Evolutionary conservation across 306 rosid species (phyloP).

Genomic region (Citrullus amarus): DNA sequence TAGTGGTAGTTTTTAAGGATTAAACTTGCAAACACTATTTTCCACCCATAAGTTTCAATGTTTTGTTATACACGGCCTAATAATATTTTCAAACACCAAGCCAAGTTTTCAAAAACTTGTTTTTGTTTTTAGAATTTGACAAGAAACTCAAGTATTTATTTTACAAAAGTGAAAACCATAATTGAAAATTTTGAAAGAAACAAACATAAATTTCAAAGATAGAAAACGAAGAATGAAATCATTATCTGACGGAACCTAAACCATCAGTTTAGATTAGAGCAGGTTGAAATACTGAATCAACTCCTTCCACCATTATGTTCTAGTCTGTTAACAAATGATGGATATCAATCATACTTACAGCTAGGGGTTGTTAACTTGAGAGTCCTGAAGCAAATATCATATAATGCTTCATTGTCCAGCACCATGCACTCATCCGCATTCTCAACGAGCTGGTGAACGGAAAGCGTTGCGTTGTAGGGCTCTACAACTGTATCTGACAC

Average conservation of each 20-base stretch:
- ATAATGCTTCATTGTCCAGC: slow-evolving; percentile 2
- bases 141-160: too few relatives aligned
- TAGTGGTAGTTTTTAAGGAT: too few relatives aligned
- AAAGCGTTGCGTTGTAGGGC: not conserved
- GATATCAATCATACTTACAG: not conserved
- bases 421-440: slow-evolving; percentile 1
- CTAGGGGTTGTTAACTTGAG: slow-evolving; percentile 1
- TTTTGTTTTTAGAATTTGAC: too few relatives aligned
- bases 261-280: not conserved
- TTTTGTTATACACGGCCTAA: too few relatives aligned
- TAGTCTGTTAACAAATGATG: not conserved
- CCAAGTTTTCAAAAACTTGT: too few relatives aligned
- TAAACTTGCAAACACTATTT: too few relatives aligned
- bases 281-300: not conserved
- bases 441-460: slow-evolving; percentile 1
- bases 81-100: too few relatives aligned
- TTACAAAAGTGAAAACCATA: too few relatives aligned
- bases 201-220: too few relatives aligned
- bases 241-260: not conserved
- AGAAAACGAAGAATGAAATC: too few relatives aligned
- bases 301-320: not conserved
- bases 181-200: too few relatives aligned
- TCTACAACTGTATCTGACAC: not conserved
- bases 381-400: slow-evolving; percentile 3
- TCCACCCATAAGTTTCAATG: too few relatives aligned